Evolutionary conservation across 371 early-diverging fungal species (phyloP).

Genomic region (Syncephalastrum sp.): DNA sequence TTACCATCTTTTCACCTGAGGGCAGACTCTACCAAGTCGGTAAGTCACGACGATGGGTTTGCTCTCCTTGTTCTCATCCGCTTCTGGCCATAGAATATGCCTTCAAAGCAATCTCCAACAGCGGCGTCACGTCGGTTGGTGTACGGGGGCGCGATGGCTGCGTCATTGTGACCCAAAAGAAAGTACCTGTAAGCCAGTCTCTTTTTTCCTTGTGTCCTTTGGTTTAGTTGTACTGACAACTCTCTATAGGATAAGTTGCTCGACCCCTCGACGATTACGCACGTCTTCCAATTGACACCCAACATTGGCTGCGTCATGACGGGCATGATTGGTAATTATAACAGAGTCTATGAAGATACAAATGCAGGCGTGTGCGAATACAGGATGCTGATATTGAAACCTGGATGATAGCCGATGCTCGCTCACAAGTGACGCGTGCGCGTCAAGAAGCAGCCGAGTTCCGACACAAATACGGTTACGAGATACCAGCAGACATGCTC

Average conservation of each 20-base stretch:
- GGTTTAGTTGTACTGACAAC: background rate
- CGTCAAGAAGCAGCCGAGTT: slow-evolving; percentile 97
- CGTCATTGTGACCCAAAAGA: slow-evolving; percentile 95
- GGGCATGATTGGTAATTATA: slow-evolving; percentile 77
- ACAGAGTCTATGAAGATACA: background rate
- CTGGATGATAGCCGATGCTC: slow-evolving; percentile 77
- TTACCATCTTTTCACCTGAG: slow-evolving; percentile 99
- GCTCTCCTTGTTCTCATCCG: background rate
- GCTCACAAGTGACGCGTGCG: slow-evolving; percentile 90
- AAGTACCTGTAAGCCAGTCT: slow-evolving; percentile 81
- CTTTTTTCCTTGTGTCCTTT: background rate
- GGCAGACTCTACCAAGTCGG: slow-evolving; percentile 99
- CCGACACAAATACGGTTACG: slow-evolving; percentile 97
- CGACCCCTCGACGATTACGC: slow-evolving; percentile 93
- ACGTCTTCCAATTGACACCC: slow-evolving; percentile 90
- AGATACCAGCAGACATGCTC: slow-evolving; percentile 94
- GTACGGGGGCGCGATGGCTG: slow-evolving; percentile 92
- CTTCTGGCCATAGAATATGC: slow-evolving; percentile 83
- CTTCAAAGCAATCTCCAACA: slow-evolving; percentile 97
- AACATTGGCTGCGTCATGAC: slow-evolving; percentile 98
- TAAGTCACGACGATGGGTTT: slow-evolving; percentile 38
- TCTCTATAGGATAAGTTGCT: slow-evolving; percentile 85
- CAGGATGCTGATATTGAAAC: background rate
- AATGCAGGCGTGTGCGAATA: background rate
- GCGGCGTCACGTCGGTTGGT: slow-evolving; percentile 93